Evolutionary conservation across 441 rosid species (phyloP).

Genomic region (Sinapis alba): DNA sequence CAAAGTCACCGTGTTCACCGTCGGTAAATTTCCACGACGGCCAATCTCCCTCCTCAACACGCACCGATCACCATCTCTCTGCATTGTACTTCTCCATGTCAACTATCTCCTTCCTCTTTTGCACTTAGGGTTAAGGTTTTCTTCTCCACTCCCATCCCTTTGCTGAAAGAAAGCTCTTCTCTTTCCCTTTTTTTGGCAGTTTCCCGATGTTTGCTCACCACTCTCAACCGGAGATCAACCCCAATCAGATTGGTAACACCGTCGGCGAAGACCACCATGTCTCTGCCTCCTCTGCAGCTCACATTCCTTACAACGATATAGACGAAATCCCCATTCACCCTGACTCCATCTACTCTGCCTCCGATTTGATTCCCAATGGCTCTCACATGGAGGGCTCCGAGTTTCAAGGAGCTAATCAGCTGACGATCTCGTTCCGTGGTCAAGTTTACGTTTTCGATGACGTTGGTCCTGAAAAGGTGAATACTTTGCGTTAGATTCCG

Average conservation of each 20-base stretch:
- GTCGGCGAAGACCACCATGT: constrained; percentile 57
- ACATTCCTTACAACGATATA: constrained; percentile 48
- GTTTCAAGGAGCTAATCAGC: constrained; percentile 61
- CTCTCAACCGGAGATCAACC: constrained; percentile 60
- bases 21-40: constrained; percentile 22
- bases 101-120: constrained; percentile 12
- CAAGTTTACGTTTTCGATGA: constrained; percentile 90
- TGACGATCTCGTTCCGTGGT: constrained; percentile 87
- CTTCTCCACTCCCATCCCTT: constrained; percentile 16
- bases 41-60: constrained; percentile 21
- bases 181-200: constrained; percentile 27
- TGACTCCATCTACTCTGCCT: constrained; percentile 43
- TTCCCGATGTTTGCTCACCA: constrained; percentile 62
- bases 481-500: neutral
- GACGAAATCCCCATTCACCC: constrained; percentile 38
- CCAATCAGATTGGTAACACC: constrained; percentile 49
- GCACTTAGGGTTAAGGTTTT: constrained; percentile 29
- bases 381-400: constrained; percentile 51
- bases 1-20: constrained; percentile 22
- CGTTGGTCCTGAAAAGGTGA: constrained; percentile 84
- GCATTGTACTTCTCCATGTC: constrained; percentile 7
- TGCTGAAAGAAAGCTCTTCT: neutral
- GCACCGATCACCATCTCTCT: constrained; percentile 32
- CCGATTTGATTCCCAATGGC: constrained; percentile 61
- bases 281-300: constrained; percentile 49